Evolutionary conservation across 345 rosid genomes (phyloP).

Genomic region (Populus pruinosa): DNA sequence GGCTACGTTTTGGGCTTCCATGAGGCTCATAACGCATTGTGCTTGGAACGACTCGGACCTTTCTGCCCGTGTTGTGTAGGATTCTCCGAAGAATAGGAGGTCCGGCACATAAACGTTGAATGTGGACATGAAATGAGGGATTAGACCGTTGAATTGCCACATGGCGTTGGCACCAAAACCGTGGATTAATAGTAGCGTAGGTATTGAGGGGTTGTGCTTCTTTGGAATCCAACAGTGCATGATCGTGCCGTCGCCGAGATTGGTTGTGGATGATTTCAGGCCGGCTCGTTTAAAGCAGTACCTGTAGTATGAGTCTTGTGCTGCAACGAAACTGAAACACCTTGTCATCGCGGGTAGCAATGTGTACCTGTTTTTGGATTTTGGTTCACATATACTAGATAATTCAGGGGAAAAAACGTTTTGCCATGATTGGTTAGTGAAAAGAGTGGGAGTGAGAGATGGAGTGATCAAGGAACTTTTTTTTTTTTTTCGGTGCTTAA

Average conservation of each 20-base stretch:
- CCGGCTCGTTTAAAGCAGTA: constrained; percentile 63
- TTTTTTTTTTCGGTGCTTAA: too few species aligned
- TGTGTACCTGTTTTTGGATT: too few species aligned
- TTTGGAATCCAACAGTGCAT: constrained; percentile 83
- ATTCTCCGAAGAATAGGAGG: constrained; percentile 86
- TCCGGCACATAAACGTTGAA: constrained; percentile 89
- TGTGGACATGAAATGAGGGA: constrained; percentile 46
- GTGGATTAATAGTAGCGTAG: constrained; percentile 65
- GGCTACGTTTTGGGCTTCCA: constrained; percentile 41
- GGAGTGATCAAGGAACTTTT: too few species aligned
- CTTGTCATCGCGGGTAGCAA: constrained; percentile 31
- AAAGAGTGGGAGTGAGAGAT: too few species aligned
- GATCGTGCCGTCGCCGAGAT: constrained; percentile 79
- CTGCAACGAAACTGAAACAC: constrained; percentile 62
- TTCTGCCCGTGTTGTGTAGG: constrained; percentile 68
- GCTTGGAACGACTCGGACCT: constrained; percentile 74
- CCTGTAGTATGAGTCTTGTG: constrained; percentile 57
- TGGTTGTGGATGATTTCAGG: constrained; percentile 63
- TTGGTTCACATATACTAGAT: too few species aligned
- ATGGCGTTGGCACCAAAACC: constrained; percentile 94
- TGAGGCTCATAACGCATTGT: constrained; percentile 48
- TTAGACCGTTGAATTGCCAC: constrained; percentile 81
- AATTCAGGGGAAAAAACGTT: too few species aligned
- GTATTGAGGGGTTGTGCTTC: constrained; percentile 37
- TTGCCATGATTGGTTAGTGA: too few species aligned